These are phyloP conservation scores for Termitomyces sp. DNA, from an alignment of 768 basidiomycete species.

Conservation along the genomic window DNA sequence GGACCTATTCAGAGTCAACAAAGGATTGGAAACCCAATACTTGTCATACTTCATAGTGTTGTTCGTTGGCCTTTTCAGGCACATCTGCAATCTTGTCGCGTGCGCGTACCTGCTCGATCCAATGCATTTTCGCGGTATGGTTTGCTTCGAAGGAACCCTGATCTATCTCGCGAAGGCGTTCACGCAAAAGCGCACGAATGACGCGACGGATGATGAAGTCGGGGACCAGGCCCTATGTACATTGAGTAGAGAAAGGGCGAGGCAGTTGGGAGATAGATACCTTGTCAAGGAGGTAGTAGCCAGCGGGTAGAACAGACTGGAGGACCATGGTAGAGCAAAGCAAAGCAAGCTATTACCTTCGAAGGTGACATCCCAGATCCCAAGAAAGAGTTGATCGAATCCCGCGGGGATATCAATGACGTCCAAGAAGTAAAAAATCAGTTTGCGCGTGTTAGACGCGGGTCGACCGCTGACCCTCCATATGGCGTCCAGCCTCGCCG, in stretches of 20 bases:
- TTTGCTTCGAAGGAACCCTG: conserved; percentile 53
- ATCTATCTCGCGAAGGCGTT: conserved; percentile 56
- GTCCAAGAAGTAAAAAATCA: neutral
- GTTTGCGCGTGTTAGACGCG: neutral
- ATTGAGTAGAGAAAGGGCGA: neutral
- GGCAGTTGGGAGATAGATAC: neutral
- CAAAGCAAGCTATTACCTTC: neutral
- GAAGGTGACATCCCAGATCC: neutral
- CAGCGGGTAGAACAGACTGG: neutral
- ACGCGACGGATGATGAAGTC: conserved; percentile 40
- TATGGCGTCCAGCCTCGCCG: conserved; percentile 8
- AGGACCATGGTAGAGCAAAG: neutral
- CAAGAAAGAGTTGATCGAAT: no score
- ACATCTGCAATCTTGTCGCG: conserved; percentile 52
- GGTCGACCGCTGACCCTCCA: neutral
- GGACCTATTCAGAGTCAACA: conserved; percentile 32
- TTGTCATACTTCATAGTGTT: conserved; percentile 62
- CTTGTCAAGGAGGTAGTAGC: conserved; percentile 1
- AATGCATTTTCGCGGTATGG: conserved; percentile 61
- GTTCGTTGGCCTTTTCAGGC: conserved; percentile 66
- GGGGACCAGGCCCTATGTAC: conserved; percentile 51
- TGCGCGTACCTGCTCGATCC: conserved; percentile 51
- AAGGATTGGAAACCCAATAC: neutral
- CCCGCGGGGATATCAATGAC: neutral
- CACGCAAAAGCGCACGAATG: conserved; percentile 39